A percentile compares a stretch with the other conserved stretches of the same genome.
Conservation (phyloP, 2,329 filamentous ascomycete species). For the Aspergillus carbonarius region DNA sequence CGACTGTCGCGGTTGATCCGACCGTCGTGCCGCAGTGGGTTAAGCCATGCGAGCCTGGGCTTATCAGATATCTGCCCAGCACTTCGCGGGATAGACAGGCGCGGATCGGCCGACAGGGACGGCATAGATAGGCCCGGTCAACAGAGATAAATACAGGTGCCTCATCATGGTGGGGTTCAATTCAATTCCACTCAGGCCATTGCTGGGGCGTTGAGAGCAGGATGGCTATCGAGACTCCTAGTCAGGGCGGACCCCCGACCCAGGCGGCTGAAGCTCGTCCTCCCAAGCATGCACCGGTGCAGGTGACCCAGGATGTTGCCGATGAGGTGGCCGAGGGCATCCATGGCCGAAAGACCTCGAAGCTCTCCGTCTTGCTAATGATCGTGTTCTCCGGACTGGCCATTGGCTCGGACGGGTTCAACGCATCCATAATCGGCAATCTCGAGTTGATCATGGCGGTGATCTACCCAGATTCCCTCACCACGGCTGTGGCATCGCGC, state of each 20-base stretch:
- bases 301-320: background rate
- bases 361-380: conserved; percentile 31
- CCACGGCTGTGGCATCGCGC: conserved; percentile 35
- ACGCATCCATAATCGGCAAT: conserved; percentile 36
- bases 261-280: background rate
- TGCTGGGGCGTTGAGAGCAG: background rate
- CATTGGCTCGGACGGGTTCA: conserved; percentile 38
- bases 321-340: background rate
- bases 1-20: background rate
- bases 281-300: background rate
- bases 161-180: background rate
- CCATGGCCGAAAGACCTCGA: conserved; percentile 13
- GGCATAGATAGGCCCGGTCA: background rate
- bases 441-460: conserved; percentile 43
- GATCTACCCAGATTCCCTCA: conserved; percentile 22
- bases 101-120: background rate
- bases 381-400: conserved; percentile 38
- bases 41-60: background rate
- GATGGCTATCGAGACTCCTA: background rate
- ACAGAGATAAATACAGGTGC: background rate
- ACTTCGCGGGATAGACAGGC: background rate
- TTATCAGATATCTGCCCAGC: background rate
- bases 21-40: background rate
- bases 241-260: background rate
- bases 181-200: background rate